Percentiles rank a stretch among this genome's conserved stretches.
phyloP scores from a whole-genome alignment of 176 grass and related monocot genomes.

The Carex kokanica region DNA sequence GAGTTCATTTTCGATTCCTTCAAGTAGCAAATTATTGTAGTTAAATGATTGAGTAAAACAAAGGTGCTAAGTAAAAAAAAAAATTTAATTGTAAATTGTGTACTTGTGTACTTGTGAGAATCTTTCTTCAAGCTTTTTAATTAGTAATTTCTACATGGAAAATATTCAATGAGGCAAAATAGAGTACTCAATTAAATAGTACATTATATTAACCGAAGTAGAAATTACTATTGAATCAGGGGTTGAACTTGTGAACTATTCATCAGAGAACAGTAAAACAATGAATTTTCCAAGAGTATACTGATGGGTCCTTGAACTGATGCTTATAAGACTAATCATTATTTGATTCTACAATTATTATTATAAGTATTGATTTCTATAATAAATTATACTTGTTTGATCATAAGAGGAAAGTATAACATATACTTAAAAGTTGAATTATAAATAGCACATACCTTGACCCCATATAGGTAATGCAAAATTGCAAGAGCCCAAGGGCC shows the following conservation, averaged over 20 bases:
- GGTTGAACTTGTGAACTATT: not conserved
- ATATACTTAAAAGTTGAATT: not conserved
- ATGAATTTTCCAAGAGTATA: not conserved
- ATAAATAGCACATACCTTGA: conserved; percentile 34
- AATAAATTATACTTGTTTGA: not conserved
- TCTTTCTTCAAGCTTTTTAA: not conserved
- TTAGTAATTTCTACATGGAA: not conserved
- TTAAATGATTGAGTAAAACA: not conserved
- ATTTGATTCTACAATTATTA: no score
- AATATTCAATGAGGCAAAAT: not conserved
- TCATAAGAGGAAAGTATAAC: not conserved
- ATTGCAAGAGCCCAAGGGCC: conserved; percentile 68
- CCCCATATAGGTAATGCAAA: conserved; percentile 58
- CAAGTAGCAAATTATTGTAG: not conserved
- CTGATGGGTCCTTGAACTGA: no score
- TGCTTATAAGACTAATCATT: no score
- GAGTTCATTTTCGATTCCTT: conserved; percentile 48
- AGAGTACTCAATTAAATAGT: not conserved
- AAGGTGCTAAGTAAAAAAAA: not conserved
- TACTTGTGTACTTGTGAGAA: not conserved
- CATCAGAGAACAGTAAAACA: not conserved
- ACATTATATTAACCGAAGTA: not conserved
- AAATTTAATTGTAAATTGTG: not conserved
- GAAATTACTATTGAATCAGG: not conserved
- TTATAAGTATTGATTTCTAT: not conserved